Evolutionary conservation across 805 yeast species (phyloP).

Genomic region (Barnettozyma wickerhamii): DNA sequence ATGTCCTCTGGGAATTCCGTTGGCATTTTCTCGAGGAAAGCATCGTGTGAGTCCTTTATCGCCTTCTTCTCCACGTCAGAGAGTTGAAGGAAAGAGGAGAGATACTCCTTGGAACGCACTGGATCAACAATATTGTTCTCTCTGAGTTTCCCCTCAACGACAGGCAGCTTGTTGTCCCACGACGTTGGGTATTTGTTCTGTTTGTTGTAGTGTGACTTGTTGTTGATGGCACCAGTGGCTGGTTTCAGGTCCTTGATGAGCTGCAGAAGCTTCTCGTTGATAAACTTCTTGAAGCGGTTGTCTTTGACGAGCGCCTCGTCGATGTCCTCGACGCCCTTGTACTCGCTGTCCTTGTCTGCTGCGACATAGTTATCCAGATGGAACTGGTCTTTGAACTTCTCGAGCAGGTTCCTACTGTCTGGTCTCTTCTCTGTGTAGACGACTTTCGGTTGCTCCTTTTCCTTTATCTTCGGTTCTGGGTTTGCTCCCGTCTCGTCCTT

Average conservation of each 20-base stretch:
- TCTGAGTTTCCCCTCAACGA: slow-evolving; percentile 21
- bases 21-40: slow-evolving; percentile 32
- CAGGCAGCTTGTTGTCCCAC: slow-evolving; percentile 21
- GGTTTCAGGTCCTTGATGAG: slow-evolving; percentile 17
- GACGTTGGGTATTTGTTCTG: slow-evolving; percentile 13
- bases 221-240: slow-evolving; percentile 15
- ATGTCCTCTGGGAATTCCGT: slow-evolving; percentile 36
- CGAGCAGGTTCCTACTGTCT: neutral
- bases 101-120: slow-evolving; percentile 22
- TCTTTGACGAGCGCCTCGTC: slow-evolving; percentile 13
- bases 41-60: slow-evolving; percentile 19
- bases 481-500: too few relatives aligned
- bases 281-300: slow-evolving; percentile 14
- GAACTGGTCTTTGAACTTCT: neutral
- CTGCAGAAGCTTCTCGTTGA: slow-evolving; percentile 16
- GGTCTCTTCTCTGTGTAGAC: too few relatives aligned
- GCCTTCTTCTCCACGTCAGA: slow-evolving; percentile 13
- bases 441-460: too few relatives aligned
- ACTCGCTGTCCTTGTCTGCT: neutral
- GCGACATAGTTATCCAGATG: neutral
- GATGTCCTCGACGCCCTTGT: slow-evolving; percentile 1
- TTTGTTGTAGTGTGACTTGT: slow-evolving; percentile 21
- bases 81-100: slow-evolving; percentile 17
- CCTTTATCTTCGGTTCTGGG: too few relatives aligned
- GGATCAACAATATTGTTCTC: slow-evolving; percentile 23